A percentile compares a stretch with the other conserved stretches of the same genome.
Evolutionary conservation across 345 rosid genomes (phyloP).

Genomic region (Gossypium longicalyx): DNA sequence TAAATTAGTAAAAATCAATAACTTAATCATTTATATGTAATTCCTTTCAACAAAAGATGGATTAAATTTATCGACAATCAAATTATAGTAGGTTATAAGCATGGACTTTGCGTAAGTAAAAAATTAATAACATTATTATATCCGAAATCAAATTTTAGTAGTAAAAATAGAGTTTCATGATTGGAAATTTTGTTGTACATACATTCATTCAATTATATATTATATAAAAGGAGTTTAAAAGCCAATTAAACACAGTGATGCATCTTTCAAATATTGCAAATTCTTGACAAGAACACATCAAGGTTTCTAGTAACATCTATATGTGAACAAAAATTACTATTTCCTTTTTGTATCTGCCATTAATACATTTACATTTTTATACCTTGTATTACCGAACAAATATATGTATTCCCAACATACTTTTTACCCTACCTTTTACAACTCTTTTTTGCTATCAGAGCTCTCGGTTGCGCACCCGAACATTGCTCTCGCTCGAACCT

Average conservation of each 20-base stretch:
- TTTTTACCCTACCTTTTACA: neutral
- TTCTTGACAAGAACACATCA: neutral
- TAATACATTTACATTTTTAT: neutral
- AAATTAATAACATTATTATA: too few relatives aligned
- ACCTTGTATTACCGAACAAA: neutral
- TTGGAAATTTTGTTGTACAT: too few relatives aligned
- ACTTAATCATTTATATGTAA: too few relatives aligned
- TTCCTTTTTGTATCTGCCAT: conserved; percentile 11
- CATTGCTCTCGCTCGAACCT: conserved; percentile 7
- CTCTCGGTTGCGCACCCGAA: neutral
- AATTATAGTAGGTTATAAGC: too few relatives aligned
- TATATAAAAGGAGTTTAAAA: neutral
- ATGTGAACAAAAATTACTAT: neutral
- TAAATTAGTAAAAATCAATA: too few relatives aligned
- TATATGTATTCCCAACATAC: neutral
- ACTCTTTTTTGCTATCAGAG: neutral
- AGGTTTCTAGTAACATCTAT: neutral
- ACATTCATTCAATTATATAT: too few relatives aligned
- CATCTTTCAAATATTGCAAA: neutral
- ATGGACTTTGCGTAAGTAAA: too few relatives aligned
- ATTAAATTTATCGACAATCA: too few relatives aligned
- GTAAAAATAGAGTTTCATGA: too few relatives aligned
- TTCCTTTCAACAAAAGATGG: too few relatives aligned
- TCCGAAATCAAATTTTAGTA: too few relatives aligned
- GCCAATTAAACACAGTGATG: neutral